A percentile compares a stretch with the other conserved stretches of the same genome.
Evolutionary conservation across 345 rosid species (phyloP).

Genomic region (Corchorus olitorius): DNA sequence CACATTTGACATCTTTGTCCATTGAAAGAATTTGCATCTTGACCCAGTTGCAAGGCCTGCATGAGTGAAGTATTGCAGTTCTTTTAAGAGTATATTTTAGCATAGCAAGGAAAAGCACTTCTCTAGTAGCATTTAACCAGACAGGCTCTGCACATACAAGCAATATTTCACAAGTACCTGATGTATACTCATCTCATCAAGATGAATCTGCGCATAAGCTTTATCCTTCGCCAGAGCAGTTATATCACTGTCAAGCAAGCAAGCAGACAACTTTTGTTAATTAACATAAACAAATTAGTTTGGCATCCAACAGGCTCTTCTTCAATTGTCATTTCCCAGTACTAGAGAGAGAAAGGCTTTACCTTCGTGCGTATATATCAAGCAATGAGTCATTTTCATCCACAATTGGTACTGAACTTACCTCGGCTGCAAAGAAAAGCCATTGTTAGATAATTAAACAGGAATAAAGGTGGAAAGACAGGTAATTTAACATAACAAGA

Average conservation of each 20-base stretch:
- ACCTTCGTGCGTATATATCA: slow-evolving; percentile 88
- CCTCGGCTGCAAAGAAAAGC: slow-evolving; percentile 62
- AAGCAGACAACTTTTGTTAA: slow-evolving; percentile 1
- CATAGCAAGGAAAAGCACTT: background rate
- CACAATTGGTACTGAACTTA: slow-evolving; percentile 91
- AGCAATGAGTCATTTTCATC: slow-evolving; percentile 81
- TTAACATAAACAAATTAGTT: background rate
- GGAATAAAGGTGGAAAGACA: no score
- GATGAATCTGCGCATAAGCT: slow-evolving; percentile 91
- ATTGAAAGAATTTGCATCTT: slow-evolving; percentile 58
- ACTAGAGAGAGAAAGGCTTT: background rate
- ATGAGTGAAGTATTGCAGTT: background rate
- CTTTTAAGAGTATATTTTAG: background rate
- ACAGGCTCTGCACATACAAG: background rate
- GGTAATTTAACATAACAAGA: background rate
- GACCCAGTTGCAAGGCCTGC: slow-evolving; percentile 85
- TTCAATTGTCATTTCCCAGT: background rate
- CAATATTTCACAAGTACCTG: slow-evolving; percentile 54
- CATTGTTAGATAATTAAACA: no score
- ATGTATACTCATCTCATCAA: slow-evolving; percentile 84
- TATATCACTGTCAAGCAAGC: slow-evolving; percentile 61
- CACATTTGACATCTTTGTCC: slow-evolving; percentile 91
- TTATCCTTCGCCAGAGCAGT: slow-evolving; percentile 88
- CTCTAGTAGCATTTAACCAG: background rate
- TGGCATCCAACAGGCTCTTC: background rate